These are phyloP conservation scores for Leccinum pellstonianum DNA, from an alignment of 768 basidiomycete species.

Conservation along the genomic window DNA sequence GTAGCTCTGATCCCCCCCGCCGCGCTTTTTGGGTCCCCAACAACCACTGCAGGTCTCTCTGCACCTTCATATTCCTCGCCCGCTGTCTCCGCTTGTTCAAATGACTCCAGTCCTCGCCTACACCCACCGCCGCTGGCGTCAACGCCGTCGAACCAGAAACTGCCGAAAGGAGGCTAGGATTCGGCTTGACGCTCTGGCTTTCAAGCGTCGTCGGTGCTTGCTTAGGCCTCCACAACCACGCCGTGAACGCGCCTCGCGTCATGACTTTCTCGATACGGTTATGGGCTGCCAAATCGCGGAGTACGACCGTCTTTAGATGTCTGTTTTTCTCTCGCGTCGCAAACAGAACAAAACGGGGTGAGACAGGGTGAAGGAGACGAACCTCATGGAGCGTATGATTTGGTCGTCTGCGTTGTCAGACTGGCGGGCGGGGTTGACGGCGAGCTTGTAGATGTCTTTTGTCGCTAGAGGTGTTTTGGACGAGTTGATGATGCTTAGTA, in stretches of 20 bases:
- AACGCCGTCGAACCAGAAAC: conserved; percentile 4
- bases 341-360: neutral
- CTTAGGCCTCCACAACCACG: conserved; percentile 43
- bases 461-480: conserved; percentile 26
- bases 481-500: conserved; percentile 21
- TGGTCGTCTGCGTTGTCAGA: conserved; percentile 39
- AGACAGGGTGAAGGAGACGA: conserved; percentile 12
- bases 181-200: neutral
- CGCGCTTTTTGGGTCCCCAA: conserved; percentile 31
- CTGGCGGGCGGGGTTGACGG: conserved; percentile 9
- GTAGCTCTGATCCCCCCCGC: conserved; percentile 6
- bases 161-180: neutral
- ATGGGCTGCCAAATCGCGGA: conserved; percentile 44
- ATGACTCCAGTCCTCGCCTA: conserved; percentile 50
- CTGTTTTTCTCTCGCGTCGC: conserved; percentile 29
- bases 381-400: conserved; percentile 53
- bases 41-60: conserved; percentile 41
- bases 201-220: neutral
- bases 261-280: conserved; percentile 45
- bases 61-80: conserved; percentile 46
- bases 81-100: conserved; percentile 54
- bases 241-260: conserved; percentile 31
- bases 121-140: conserved; percentile 31
- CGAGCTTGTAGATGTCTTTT: conserved; percentile 28
- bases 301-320: conserved; percentile 53